Conservation (phyloP, 495 filamentous ascomycete genomes). For the Polyplosphaeria fusca region DNA sequence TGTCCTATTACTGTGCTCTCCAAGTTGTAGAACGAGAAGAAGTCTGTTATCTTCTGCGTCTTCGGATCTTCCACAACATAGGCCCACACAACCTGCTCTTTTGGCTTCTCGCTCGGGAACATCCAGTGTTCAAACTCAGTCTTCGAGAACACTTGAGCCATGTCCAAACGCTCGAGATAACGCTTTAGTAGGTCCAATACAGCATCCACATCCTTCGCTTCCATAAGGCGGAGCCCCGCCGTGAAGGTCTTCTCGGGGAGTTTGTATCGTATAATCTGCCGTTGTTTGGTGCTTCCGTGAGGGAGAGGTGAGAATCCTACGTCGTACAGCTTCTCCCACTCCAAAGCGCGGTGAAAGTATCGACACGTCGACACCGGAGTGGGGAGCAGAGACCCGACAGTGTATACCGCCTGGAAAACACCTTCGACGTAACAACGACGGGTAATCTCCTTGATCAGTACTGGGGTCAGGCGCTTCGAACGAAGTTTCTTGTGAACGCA, state of each 20-base stretch:
- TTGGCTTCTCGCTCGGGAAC: constrained; percentile 58
- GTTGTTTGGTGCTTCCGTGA: constrained; percentile 69
- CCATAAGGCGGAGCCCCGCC: constrained; percentile 73
- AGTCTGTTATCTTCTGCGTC: constrained; percentile 84
- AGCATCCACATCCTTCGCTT: constrained; percentile 72
- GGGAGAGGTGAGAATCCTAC: constrained; percentile 87
- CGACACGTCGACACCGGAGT: constrained; percentile 87
- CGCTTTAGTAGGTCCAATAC: constrained; percentile 71
- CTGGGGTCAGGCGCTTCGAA: constrained; percentile 82
- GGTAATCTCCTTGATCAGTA: constrained; percentile 96
- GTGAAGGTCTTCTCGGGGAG: constrained; percentile 69
- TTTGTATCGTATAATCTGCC: constrained; percentile 75
- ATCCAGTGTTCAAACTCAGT: constrained; percentile 89
- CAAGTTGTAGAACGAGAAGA: constrained; percentile 93
- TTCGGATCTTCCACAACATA: constrained; percentile 81
- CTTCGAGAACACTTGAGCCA: constrained; percentile 75
- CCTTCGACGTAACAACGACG: constrained; percentile 77
- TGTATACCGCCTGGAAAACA: constrained; percentile 94
- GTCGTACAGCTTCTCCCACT: constrained; percentile 94
- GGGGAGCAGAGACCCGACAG: constrained; percentile 83
- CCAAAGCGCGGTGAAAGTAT: constrained; percentile 87
- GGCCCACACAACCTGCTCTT: constrained; percentile 82
- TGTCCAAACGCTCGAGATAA: constrained; percentile 73
- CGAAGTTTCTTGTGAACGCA: constrained; percentile 97
- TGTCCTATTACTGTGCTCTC: constrained; percentile 84